phyloP scores from a whole-genome alignment of 2,329 filamentous ascomycete species.

The Phyllosticta ampelicida region DNA sequence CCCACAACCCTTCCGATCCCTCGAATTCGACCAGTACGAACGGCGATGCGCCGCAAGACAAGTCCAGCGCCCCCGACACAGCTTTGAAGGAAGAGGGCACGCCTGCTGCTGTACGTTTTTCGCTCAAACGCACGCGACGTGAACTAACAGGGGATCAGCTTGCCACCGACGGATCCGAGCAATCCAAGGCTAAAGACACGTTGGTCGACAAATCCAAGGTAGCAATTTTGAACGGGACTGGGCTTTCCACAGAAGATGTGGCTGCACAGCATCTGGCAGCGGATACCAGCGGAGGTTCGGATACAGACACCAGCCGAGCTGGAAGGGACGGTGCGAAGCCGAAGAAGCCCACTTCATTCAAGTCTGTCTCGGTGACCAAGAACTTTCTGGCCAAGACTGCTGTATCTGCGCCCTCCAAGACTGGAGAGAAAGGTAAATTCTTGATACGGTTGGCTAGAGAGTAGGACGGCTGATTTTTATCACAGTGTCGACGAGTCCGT shows the following conservation, averaged over 20 bases:
- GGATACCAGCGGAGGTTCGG: slow-evolving; percentile 63
- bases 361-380: slow-evolving; percentile 76
- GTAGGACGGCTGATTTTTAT: not conserved
- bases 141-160: slow-evolving; percentile 3
- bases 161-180: slow-evolving; percentile 4
- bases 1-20: slow-evolving; percentile 28
- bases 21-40: slow-evolving; percentile 18
- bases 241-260: slow-evolving; percentile 20
- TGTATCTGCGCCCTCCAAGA: slow-evolving; percentile 37
- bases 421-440: slow-evolving; percentile 42
- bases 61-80: not conserved
- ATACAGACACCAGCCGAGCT: slow-evolving; percentile 59
- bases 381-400: slow-evolving; percentile 68
- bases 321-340: slow-evolving; percentile 47
- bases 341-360: slow-evolving; percentile 71
- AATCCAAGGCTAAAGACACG: slow-evolving; percentile 3
- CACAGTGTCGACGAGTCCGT: slow-evolving; percentile 1
- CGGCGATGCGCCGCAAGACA: slow-evolving; percentile 15
- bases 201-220: slow-evolving; percentile 16
- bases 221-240: slow-evolving; percentile 25
- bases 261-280: slow-evolving; percentile 38
- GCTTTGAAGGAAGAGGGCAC: slow-evolving; percentile 3
- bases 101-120: slow-evolving; percentile 17
- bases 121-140: not conserved
- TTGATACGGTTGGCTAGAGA: not conserved